phyloP scores from a whole-genome alignment of 2,329 filamentous ascomycete species.

The Colletotrichum tamarilloi region DNA sequence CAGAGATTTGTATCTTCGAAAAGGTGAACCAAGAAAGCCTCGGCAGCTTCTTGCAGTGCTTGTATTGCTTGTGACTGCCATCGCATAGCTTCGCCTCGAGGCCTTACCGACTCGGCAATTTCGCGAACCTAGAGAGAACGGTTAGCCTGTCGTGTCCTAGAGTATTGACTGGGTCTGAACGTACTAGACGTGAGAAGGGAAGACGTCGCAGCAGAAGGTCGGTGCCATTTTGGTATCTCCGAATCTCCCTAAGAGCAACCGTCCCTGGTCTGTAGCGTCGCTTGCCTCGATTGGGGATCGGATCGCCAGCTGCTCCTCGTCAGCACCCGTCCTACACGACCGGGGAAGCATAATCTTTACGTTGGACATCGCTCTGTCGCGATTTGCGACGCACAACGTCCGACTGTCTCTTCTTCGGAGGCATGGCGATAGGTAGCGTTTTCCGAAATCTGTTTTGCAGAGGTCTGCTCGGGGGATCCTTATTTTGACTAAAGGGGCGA shows the following conservation, averaged over 20 bases:
- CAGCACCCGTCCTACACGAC: not conserved
- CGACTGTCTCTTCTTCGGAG: conserved; percentile 32
- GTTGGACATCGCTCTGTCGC: conserved; percentile 54
- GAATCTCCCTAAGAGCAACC: conserved; percentile 89
- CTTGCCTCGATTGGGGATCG: conserved; percentile 70
- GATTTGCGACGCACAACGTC: conserved; percentile 41
- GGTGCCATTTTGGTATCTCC: conserved; percentile 88
- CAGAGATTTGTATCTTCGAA: conserved; percentile 97
- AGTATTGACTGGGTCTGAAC: conserved; percentile 34
- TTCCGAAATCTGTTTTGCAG: not conserved
- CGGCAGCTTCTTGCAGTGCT: conserved; percentile 93
- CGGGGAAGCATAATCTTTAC: conserved; percentile 41
- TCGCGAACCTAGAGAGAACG: conserved; percentile 68
- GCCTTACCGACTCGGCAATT: conserved; percentile 74
- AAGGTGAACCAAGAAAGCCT: conserved; percentile 95
- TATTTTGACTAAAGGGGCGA: not conserved
- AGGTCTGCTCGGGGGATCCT: not conserved
- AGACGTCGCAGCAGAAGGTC: conserved; percentile 87
- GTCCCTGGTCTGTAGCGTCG: conserved; percentile 83
- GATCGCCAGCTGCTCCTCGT: conserved; percentile 72
- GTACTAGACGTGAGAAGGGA: conserved; percentile 81
- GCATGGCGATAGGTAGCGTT: not conserved
- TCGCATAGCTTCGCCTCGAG: conserved; percentile 76
- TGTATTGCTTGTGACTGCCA: conserved; percentile 98
- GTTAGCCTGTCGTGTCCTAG: conserved; percentile 1